Percentiles rank a stretch among this genome's conserved stretches.
Conservation (phyloP, 2,329 filamentous ascomycete species). For the Aspergillus ruber region DNA sequence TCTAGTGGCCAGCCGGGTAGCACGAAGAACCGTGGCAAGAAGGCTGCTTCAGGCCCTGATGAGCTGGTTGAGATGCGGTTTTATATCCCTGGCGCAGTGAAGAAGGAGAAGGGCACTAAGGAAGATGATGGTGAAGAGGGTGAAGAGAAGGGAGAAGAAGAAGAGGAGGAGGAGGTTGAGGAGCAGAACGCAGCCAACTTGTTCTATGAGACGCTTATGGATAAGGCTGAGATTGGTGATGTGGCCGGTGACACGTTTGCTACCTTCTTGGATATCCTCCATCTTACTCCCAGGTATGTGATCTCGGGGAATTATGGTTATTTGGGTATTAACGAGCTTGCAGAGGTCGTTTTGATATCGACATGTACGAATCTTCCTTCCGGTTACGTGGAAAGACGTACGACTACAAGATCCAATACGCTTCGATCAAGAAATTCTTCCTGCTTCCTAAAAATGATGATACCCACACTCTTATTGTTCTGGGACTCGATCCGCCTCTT, state of each 20-base stretch:
- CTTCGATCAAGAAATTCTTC: conserved; percentile 98
- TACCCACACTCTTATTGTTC: conserved; percentile 86
- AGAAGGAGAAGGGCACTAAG: conserved; percentile 63
- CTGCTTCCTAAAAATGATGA: conserved; percentile 98
- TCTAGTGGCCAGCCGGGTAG: conserved; percentile 67
- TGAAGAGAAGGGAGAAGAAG: conserved; percentile 53
- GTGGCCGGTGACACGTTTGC: conserved; percentile 98
- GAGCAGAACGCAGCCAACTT: conserved; percentile 92
- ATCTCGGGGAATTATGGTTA: too few species aligned
- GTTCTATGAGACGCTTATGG: conserved; percentile 97
- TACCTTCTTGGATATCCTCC: conserved; percentile 91
- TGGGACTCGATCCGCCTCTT: conserved; percentile 88
- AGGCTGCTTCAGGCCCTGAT: conserved; percentile 80
- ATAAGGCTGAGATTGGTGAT: conserved; percentile 98
- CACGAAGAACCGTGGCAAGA: conserved; percentile 70
- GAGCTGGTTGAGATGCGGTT: conserved; percentile 98
- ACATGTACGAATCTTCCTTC: conserved; percentile 98
- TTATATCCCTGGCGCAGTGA: conserved; percentile 87
- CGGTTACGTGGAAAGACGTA: conserved; percentile 97
- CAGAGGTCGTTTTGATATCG: conserved; percentile 98
- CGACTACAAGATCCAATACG: conserved; percentile 99
- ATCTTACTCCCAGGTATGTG: conserved; percentile 89
- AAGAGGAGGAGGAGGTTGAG: conserved; percentile 65
- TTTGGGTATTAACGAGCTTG: conserved; percentile 11
- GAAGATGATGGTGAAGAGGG: conserved; percentile 57